A percentile compares a stretch with the other conserved stretches of the same genome.
Evolutionary conservation across 306 rosid genomes (phyloP).

Genomic region (Begonia masoniana): DNA sequence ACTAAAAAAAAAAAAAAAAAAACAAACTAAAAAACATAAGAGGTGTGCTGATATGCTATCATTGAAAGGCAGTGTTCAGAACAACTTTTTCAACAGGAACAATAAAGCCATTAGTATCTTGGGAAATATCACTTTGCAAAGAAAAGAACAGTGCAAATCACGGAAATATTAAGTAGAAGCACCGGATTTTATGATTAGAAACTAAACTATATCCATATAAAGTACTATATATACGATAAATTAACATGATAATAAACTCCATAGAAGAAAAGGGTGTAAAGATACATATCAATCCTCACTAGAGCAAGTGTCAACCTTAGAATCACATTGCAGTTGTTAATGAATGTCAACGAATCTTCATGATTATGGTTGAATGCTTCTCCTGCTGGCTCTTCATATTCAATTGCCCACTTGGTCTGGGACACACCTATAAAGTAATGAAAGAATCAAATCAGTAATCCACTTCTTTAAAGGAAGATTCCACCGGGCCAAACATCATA

Average conservation of each 20-base stretch:
- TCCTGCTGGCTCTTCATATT: slow-evolving; percentile 96
- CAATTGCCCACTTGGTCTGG: slow-evolving; percentile 90
- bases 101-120: too few relatives aligned
- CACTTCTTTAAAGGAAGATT: neutral
- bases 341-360: slow-evolving; percentile 61
- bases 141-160: too few relatives aligned
- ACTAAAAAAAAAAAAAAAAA: neutral
- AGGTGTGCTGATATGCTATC: too few relatives aligned
- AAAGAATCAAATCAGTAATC: slow-evolving; percentile 9
- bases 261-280: neutral
- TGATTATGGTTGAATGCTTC: slow-evolving; percentile 80
- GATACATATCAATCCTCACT: neutral
- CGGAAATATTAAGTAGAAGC: too few relatives aligned
- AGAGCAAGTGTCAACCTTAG: slow-evolving; percentile 37
- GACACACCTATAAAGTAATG: slow-evolving; percentile 41
- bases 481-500: too few relatives aligned
- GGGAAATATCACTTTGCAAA: too few relatives aligned
- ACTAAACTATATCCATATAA: too few relatives aligned
- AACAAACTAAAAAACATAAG: neutral
- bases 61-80: too few relatives aligned
- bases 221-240: too few relatives aligned
- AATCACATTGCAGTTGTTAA: slow-evolving; percentile 84
- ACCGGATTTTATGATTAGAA: too few relatives aligned
- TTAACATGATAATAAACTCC: neutral
- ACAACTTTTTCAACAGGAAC: too few relatives aligned